phyloP scores from a whole-genome alignment of 768 basidiomycete species.

The Mycena kentingensis region DNA sequence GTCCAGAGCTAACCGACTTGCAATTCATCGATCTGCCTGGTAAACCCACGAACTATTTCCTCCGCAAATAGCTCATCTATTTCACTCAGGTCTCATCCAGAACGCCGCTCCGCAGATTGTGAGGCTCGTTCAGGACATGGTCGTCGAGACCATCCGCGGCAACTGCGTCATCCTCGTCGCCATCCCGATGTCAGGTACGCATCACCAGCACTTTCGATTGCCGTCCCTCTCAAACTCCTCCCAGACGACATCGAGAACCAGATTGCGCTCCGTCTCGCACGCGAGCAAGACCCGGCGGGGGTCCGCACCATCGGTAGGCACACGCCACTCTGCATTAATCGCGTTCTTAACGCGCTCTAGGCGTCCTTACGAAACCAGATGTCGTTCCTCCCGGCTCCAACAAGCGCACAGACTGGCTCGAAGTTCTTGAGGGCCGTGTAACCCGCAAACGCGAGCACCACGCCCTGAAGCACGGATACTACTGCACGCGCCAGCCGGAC shows the following conservation, averaged over 20 bases:
- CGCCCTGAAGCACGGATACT: constrained; percentile 43
- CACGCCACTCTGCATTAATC: background rate
- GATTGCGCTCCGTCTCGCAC: constrained; percentile 49
- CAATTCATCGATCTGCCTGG: constrained; percentile 43
- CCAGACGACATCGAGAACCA: constrained; percentile 61
- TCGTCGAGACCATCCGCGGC: constrained; percentile 46
- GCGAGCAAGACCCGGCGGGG: constrained; percentile 45
- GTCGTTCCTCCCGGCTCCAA: constrained; percentile 39
- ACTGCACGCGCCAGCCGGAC: constrained; percentile 45
- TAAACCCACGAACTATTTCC: constrained; percentile 7
- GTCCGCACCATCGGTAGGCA: constrained; percentile 50
- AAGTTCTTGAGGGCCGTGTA: constrained; percentile 41
- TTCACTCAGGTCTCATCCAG: constrained; percentile 47
- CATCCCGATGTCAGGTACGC: constrained; percentile 51
- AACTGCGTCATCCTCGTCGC: constrained; percentile 56
- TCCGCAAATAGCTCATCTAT: background rate
- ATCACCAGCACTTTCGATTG: background rate
- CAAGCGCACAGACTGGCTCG: constrained; percentile 42
- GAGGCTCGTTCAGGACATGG: constrained; percentile 48
- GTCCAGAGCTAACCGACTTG: constrained; percentile 37
- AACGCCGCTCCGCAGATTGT: constrained; percentile 45
- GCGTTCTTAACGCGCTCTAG: constrained; percentile 26
- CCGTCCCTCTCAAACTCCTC: background rate
- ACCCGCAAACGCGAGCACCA: constrained; percentile 25
- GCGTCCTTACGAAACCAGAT: constrained; percentile 58